Evolutionary conservation across 2,329 filamentous ascomycete genomes (phyloP), one percentile per base, ranked within the genome.

Genomic region (Gnomoniopsis smithogilvyi): DNA sequence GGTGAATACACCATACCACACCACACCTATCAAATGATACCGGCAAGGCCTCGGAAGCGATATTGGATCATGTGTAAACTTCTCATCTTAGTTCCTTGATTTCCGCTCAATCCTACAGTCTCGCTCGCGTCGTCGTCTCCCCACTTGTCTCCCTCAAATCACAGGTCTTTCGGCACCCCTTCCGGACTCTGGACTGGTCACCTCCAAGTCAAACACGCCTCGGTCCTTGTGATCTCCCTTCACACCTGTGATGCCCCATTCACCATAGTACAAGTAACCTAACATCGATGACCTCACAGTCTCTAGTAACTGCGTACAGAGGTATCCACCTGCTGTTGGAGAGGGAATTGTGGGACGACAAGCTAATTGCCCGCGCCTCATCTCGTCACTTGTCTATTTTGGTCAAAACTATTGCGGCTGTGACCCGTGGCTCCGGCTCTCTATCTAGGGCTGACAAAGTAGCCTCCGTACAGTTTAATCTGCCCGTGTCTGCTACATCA

Each of bases 111-210:
- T 14, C 36, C 36, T n/a, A 41, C 49, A 17, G 22, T 24, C 47
- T 15, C 24, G 41, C 45, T 30, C 24, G 19, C 41, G 36, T 15
- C 51, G 38, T 41, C 38, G 15, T 34, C 30, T 33, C 57, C 51
- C 53, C 60, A 59, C 57, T 41, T 36, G 33, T 22, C 34, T 50
- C 54, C 60, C 57, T 62, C 60, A 60, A 60, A 62, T 60, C 60
- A 57, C 55, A 60, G 34, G 26, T 53, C 49, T 52, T 38, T 59
- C 56, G 60, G 60, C 57, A 56, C 56, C 60, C n/a, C 59, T 48
- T 54, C 60, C 60, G 52, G 49, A 41, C 24, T 61, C 38, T 6
- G 12, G 14, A 48, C 43, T 54, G 56, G 51, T 33, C 51, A 56
- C 59, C 45, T 59, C 59, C 56, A n/a, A 14, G 36, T 45, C n/a